Evolutionary conservation across 257 asterid genomes (phyloP), one percentile per base, ranked within the genome.

Genomic region (Cinchona pubescens): DNA sequence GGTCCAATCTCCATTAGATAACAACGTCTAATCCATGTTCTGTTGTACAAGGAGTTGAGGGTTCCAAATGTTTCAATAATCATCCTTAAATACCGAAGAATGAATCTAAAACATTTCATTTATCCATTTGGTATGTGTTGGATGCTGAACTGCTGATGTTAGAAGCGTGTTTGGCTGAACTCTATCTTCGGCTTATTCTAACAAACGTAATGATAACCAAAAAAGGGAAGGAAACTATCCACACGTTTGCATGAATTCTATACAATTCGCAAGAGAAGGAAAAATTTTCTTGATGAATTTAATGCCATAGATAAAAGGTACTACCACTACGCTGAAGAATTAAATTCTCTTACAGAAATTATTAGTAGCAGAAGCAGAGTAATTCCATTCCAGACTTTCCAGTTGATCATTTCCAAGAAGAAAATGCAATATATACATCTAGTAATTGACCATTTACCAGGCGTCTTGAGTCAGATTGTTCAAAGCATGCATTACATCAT

Each of bases 351-450:
- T n/a, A 4, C 62, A 40, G 53, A 62, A 34, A 63, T 73, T 56
- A 79, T 69, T 73, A 42, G 71, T 67, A 73, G 63, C 18, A 55
- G 68, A 32, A 14, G 16, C 19, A 65, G 71, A 5, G 71, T 53
- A 66, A 38, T 66, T 66, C 53, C 53, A 38, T 9, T 66, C 34
- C 51, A 66, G 53, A 38, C 34, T 64, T 64, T 11, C 46, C 71
- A 73, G 74, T 66, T 58, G 77, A 64, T 59, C 67, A 73, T 67
- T 79, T 74, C 82, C 82, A 79, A 74, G 78, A 74, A 79, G 42
- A 68, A 56, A 56, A 69, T 19, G 69, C 62, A 60, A 18, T 51
- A 69, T 19, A 27, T 38, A 42, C 40, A 32, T 23, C 21, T 51
- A 46, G 40, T n/a, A 67, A 66, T 76, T 58, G 29, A 68, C 34